Conservation (phyloP, 495 filamentous ascomycete species). For the Penicillium malachiteum region DNA sequence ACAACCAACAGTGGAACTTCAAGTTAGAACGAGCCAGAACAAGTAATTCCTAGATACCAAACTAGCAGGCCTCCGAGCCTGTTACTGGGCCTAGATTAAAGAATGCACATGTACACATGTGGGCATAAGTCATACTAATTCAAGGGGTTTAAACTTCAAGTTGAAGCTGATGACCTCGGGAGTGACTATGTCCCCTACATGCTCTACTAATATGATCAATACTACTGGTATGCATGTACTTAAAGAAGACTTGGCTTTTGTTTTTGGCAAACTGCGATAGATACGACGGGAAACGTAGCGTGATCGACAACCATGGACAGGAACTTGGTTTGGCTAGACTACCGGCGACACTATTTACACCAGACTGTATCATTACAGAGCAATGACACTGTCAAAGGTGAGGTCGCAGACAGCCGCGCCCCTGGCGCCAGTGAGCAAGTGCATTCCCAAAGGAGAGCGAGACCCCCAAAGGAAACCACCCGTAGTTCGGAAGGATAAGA, state of each 20-base stretch:
- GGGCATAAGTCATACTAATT: too few species aligned
- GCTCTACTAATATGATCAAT: too few species aligned
- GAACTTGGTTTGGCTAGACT: slow-evolving; percentile 7
- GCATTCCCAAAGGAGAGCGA: slow-evolving; percentile 12
- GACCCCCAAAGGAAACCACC: slow-evolving; percentile 12
- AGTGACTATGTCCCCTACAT: too few species aligned
- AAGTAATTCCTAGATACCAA: too few species aligned
- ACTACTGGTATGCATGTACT: neutral
- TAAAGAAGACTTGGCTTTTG: slow-evolving; percentile 8
- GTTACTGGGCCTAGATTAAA: too few species aligned
- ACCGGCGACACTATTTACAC: neutral
- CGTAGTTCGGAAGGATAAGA: slow-evolving; percentile 5
- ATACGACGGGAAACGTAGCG: slow-evolving; percentile 16
- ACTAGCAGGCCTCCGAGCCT: too few species aligned
- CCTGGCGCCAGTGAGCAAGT: slow-evolving; percentile 16
- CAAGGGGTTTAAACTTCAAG: too few species aligned
- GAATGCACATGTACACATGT: too few species aligned
- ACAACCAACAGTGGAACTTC: too few species aligned
- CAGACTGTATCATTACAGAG: slow-evolving; percentile 6
- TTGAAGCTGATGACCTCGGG: too few species aligned
- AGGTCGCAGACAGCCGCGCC: slow-evolving; percentile 9
- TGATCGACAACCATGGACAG: slow-evolving; percentile 18
- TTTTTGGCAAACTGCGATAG: slow-evolving; percentile 24
- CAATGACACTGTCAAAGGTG: slow-evolving; percentile 1
- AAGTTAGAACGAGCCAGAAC: too few species aligned